These are phyloP conservation scores for Trapa bicornis DNA, from an alignment of 345 rosid genomes.

Conservation along the genomic window DNA sequence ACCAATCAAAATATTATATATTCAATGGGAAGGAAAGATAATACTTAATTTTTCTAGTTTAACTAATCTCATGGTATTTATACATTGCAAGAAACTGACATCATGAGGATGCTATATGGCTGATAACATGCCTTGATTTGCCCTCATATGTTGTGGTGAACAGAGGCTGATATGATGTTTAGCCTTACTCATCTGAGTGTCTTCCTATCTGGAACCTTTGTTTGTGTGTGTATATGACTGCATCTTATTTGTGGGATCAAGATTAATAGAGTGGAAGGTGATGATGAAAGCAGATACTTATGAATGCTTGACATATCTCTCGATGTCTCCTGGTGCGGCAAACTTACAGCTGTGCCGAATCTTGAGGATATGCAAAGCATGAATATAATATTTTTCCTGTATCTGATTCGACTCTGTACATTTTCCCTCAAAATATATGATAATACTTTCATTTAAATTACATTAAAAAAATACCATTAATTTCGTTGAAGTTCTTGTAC, in stretches of 20 bases:
- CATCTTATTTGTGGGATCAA: background rate
- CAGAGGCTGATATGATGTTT: conserved; percentile 33
- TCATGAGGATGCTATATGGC: conserved; percentile 39
- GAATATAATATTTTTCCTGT: conserved; percentile 6
- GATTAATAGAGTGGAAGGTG: conserved; percentile 17
- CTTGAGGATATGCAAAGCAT: conserved; percentile 14
- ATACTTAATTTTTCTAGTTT: background rate
- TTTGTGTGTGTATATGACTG: background rate
- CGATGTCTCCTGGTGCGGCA: conserved; percentile 15
- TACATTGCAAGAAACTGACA: conserved; percentile 10
- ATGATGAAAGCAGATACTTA: conserved; percentile 18
- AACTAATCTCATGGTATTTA: background rate
- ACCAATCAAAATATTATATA: background rate
- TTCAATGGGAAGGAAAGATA: background rate
- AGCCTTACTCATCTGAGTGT: conserved; percentile 72
- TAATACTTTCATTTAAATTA: background rate
- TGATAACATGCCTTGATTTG: conserved; percentile 30
- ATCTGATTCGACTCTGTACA: conserved; percentile 15
- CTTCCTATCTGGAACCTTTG: conserved; percentile 1
- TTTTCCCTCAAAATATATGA: background rate
- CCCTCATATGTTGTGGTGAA: conserved; percentile 53
- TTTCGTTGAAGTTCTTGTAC: background rate
- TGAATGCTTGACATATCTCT: conserved; percentile 10
- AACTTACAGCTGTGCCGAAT: conserved; percentile 12
- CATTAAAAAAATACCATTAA: no score